Percentiles rank a stretch among this genome's conserved stretches.
Conservation (phyloP, 768 basidiomycete species). For the Mycena polygramma region DNA sequence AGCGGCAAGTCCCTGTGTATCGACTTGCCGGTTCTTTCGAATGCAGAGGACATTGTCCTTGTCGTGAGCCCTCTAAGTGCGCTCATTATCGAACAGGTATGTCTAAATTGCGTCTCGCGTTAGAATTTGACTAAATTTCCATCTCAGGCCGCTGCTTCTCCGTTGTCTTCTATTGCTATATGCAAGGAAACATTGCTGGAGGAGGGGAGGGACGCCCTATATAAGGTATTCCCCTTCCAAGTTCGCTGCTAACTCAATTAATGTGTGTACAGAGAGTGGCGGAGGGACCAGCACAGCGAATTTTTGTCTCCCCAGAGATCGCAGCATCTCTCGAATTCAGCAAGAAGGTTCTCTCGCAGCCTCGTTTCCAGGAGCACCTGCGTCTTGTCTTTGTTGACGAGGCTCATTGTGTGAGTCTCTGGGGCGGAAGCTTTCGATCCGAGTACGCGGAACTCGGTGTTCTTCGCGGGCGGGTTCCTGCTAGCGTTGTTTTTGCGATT, state of each 20-base stretch:
- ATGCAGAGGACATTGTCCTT: slow-evolving; percentile 14
- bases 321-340: slow-evolving; percentile 13
- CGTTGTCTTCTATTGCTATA: slow-evolving; percentile 2
- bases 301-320: slow-evolving; percentile 8
- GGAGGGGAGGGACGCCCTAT: background rate
- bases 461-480: slow-evolving; percentile 2
- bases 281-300: background rate
- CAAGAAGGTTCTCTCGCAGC: background rate
- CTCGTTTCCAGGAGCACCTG: slow-evolving; percentile 5
- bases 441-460: slow-evolving; percentile 19
- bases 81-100: slow-evolving; percentile 14
- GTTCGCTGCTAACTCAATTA: too few relatives aligned
- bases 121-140: background rate
- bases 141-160: slow-evolving; percentile 1
- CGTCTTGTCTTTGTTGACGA: slow-evolving; percentile 13
- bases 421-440: slow-evolving; percentile 16
- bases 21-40: slow-evolving; percentile 5
- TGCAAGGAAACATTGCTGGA: slow-evolving; percentile 3
- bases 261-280: background rate
- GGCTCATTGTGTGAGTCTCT: slow-evolving; percentile 15
- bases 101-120: background rate
- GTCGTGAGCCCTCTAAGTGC: slow-evolving; percentile 16
- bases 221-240: slow-evolving; percentile 3
- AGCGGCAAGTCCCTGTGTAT: slow-evolving; percentile 23
- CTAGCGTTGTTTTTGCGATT: background rate